Base-by-base conservation (phyloP, 2,329 filamentous ascomycete species). In the Aureobasidium uvarum region DNA sequence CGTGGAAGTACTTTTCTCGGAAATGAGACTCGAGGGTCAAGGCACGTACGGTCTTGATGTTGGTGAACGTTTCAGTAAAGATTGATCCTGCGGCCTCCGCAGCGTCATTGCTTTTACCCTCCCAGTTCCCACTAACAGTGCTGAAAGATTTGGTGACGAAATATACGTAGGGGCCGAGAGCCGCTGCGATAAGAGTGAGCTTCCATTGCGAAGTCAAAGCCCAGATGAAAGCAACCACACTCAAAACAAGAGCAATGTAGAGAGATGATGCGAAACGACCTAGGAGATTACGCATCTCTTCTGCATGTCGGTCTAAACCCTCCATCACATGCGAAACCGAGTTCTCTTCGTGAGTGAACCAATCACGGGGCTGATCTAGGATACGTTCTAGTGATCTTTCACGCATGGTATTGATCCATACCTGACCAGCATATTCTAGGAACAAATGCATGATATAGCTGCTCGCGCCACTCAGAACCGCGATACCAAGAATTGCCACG, bases 231-330 rank as follows among this genome's bases (percentile, higher is more conserved):
- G 91, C 87, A n/a, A 89, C 83, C 0, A 78, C 65, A 20, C 90
- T 81, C 83, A 96, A 93, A 60, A 86, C 77, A 0, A 81, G 73
- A 3, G 90, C 87, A 11, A 89, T 85, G 16, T 93, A 81, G 0
- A 89, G 76, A 62, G 89, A 85, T 1, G 89, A 89, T 0, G 88
- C 82, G 72, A 96, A 96, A 1, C 89, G 85, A 1, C 90, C 89
- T 0, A 96, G 82, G 0, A 98, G 79, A 70, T 91, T 92, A 10
- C 90, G 85, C 85, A 95, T 93, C 73, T 96, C 92, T 74, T 98
- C 92, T 0, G 89, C 90, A 71, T 91, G 90, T 18, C 89, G 85
- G 71, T 96, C 91, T 0, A 98, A 82, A 51, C 84, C 89, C 67
- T 91, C 87, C 0, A 83, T 86, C 48, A 98, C 81, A 1, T 82